Conservation (phyloP, 139 green algal species). For the Chlorella sp. region DNA sequence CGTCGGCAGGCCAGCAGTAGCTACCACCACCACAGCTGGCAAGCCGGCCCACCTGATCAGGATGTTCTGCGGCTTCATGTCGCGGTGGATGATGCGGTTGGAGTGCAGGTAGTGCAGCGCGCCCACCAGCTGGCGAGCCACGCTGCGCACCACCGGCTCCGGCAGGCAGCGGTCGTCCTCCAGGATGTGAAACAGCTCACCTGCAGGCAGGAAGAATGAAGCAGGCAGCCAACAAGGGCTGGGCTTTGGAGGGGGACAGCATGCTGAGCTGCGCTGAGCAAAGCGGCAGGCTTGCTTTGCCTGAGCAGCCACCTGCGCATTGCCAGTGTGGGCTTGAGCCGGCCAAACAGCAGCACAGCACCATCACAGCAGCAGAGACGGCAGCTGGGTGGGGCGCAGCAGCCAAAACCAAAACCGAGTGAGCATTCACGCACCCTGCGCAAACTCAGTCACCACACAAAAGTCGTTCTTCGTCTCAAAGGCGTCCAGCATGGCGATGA, state of each 20-base stretch:
- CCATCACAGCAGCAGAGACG: too few relatives aligned
- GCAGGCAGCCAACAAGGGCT: too few relatives aligned
- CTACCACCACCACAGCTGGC: not conserved
- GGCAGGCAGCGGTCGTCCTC: conserved; percentile 93
- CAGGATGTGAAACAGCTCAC: conserved; percentile 98
- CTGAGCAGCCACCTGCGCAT: too few relatives aligned
- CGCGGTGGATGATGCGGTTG: conserved; percentile 94
- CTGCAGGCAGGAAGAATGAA: conserved; percentile 29
- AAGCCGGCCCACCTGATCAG: conserved; percentile 58
- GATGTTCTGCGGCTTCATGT: conserved; percentile 97
- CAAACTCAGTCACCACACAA: conserved; percentile 98
- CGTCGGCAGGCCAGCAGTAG: not conserved
- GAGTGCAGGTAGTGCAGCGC: conserved; percentile 96
- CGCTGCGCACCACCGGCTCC: conserved; percentile 83
- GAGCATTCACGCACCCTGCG: conserved; percentile 65
- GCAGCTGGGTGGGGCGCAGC: too few relatives aligned
- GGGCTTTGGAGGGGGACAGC: too few relatives aligned
- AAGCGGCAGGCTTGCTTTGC: too few relatives aligned
- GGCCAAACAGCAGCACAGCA: too few relatives aligned
- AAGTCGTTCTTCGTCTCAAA: conserved; percentile 98
- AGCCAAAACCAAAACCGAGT: too few relatives aligned
- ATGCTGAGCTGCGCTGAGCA: too few relatives aligned
- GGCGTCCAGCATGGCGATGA: conserved; percentile 75
- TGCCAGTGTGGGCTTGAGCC: too few relatives aligned
- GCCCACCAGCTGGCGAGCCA: conserved; percentile 91